Base-by-base conservation (phyloP, 148 eudicot genomes). In the Beta vulgaris region DNA sequence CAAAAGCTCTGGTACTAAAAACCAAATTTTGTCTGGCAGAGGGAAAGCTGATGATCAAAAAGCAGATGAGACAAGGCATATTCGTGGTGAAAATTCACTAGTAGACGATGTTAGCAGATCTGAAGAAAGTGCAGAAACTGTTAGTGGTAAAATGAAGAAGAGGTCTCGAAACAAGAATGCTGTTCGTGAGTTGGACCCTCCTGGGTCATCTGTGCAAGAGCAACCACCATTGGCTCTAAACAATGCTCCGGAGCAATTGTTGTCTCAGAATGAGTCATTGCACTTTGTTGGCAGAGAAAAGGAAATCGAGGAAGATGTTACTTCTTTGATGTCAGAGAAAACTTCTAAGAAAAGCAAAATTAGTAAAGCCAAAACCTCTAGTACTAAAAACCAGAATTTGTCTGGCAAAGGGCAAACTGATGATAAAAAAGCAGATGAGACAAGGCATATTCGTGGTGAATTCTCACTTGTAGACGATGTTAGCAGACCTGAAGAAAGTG, bases 361-460 rank as follows among this genome's bases (percentile, higher is more conserved):
- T 40, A 79, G 26, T 79, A 86, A 62, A 67, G 73, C 78, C 16
- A 84, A 80, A 78, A 84, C 70, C 53, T 80, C 81, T 60, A 76
- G 61, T 66, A 62, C 69, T 62, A 72, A 23, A 70, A 75, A 75
- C 54, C 72, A 65, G 43, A 78, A 82, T 11, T 21, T 36, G 69
- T 69, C 85, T 43, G 77, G 70, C 16, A 59, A 54, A 74, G 73
- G 70, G 49, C 73, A 39, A 10, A 29, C 25, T 70, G 60, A 77
- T 70, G 72, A 48, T 19, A 31, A 21, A 26, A 62, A 36, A 25
- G 68, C 68, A 25, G 78, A 32, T 62, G 59, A 7, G 69, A 31
- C 43, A 11, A 35, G 13, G 18, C 39, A 42, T 44, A 55, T 5
- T 54, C 26, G 6, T 51, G 42, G 11, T 32, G 65, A 72, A 57